Percentiles rank a stretch among this genome's conserved stretches.
Evolutionary conservation across 2,329 filamentous ascomycete species (phyloP).

Genomic region (Cladosporium sp.): DNA sequence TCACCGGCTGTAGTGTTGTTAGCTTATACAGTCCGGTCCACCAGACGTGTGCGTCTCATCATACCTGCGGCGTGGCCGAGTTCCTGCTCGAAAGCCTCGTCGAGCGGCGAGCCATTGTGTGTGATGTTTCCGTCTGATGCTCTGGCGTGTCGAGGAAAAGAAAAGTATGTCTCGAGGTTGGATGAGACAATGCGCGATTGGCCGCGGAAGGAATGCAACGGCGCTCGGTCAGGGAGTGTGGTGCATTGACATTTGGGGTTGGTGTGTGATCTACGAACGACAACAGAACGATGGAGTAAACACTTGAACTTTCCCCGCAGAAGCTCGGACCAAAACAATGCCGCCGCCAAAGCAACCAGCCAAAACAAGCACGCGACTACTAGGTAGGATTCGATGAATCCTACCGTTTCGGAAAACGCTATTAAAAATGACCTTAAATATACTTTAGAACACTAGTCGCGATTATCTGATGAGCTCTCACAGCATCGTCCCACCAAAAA

Average conservation of each 20-base stretch:
- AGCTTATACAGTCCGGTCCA: neutral
- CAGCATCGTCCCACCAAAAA: neutral
- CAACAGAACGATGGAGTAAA: neutral
- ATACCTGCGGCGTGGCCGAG: conserved; percentile 19
- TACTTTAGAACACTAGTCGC: neutral
- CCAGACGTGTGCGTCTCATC: neutral
- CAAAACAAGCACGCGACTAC: too few relatives aligned
- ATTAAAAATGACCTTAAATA: neutral
- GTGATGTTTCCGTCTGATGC: neutral
- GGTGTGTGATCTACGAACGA: neutral
- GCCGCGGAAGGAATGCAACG: neutral
- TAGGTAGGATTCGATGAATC: too few relatives aligned
- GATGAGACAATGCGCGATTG: conserved; percentile 1
- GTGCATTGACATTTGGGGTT: conserved; percentile 4
- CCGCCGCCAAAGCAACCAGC: too few relatives aligned
- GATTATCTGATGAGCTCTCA: too few relatives aligned
- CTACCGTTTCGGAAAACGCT: too few relatives aligned
- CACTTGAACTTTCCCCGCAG: neutral
- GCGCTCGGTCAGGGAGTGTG: neutral
- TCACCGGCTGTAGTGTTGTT: conserved; percentile 19
- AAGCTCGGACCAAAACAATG: too few relatives aligned
- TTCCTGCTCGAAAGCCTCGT: conserved; percentile 11
- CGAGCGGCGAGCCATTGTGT: conserved; percentile 13
- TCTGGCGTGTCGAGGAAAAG: neutral
- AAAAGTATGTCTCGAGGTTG: neutral